Base-by-base conservation (phyloP, 192 early-diverging fungal species). In the Coemansia reversa region DNA sequence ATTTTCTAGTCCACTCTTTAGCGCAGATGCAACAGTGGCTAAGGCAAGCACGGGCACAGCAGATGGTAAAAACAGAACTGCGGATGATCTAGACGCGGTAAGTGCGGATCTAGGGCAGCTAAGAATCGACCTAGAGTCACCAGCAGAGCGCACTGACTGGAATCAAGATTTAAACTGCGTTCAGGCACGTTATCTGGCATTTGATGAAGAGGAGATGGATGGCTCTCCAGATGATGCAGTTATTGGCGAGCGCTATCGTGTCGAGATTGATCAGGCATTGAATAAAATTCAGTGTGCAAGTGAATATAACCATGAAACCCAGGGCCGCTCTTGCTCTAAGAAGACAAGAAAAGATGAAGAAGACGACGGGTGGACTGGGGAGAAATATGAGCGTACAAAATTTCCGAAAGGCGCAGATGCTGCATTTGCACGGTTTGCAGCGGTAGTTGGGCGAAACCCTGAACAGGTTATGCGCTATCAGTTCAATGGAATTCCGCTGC, bases 401-500 rank as follows among this genome's bases (percentile, higher is more conserved):
- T 69, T 88, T 7, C 90, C 91, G 24, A 86, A 85, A 60, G 88
- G 90, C 30, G 86, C 87, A 11, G 92, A 93, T 62, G 89, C 88
- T 49, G 84, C 89, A 0, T 94, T 97, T 69, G 86, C 92, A 48
- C 84, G 83, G 48, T 97, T 97, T 65, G 82, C 84, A n/a, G 84
- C 88, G 27, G 72, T 86, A 0, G 89, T 92, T 3, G 79, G 82
- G 7, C 74, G 81, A 65, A 89, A 87, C 67, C 91, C 94, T 2
- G 89, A 91, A 50, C 94, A 97, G 67, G 93, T 92, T 52, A 75
- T 95, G 18, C 83, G 94, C 68, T 94, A 94, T 66, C 82, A 87
- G 42, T 88, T 88, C 58, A 69, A 81, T 50, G 92, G 93, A 2
- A 60, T 55, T 5, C 91, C 93, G 8, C 70, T 93, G 16, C 73